phyloP scores from a whole-genome alignment of 1,284 basidiomycete genomes.

The Ustilago nuda region DNA sequence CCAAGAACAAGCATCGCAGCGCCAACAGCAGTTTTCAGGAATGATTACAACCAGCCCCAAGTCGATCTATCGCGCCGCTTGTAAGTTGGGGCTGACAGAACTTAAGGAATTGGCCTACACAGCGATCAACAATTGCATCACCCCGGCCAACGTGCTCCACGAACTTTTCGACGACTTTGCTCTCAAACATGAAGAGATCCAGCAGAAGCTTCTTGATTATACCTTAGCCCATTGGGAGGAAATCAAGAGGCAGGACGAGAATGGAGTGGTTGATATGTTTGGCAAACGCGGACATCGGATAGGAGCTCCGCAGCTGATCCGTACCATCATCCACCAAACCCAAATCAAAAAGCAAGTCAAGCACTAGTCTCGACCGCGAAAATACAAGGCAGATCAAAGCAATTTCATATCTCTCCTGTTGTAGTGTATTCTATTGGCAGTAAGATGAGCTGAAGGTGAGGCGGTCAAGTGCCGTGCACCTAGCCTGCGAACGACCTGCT shows the following conservation, averaged over 20 bases:
- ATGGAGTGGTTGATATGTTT: slow-evolving; percentile 2
- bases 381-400: background rate
- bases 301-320: slow-evolving; percentile 10
- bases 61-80: slow-evolving; percentile 33
- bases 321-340: slow-evolving; percentile 7
- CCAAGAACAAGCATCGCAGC: background rate
- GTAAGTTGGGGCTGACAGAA: slow-evolving; percentile 8
- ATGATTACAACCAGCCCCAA: slow-evolving; percentile 25
- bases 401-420: background rate
- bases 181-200: slow-evolving; percentile 9
- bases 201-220: slow-evolving; percentile 15
- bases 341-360: background rate
- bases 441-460: background rate
- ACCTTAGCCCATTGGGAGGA: slow-evolving; percentile 35
- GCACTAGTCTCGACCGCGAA: background rate
- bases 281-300: background rate
- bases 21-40: background rate
- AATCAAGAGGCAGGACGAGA: slow-evolving; percentile 9
- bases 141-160: slow-evolving; percentile 18
- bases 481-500: background rate
- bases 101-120: slow-evolving; percentile 19
- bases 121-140: slow-evolving; percentile 14
- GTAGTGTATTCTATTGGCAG: background rate
- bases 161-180: slow-evolving; percentile 31
- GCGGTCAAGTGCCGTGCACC: background rate